Evolutionary conservation across 495 filamentous ascomycete genomes (phyloP), one percentile per base, ranked within the genome.

Genomic region (Aspergillus baeticus): DNA sequence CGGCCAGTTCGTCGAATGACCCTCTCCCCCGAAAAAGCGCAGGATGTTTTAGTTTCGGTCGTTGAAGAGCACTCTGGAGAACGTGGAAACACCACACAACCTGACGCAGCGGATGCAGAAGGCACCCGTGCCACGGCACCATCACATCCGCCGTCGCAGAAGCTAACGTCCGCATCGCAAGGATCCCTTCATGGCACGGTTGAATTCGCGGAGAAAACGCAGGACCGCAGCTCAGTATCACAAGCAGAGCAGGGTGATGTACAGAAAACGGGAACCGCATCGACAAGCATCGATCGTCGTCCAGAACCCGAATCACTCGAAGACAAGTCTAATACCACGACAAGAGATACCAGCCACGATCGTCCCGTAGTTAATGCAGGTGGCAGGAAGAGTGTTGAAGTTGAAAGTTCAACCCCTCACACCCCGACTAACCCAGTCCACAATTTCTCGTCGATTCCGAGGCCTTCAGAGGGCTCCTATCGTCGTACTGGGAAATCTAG

Each of bases 211-310:
- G 80, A 87, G 31, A 81, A 84, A 60, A 79, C 89, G 21, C 81
- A 83, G 21, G 85, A 89, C 59, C 75, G 91, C 2, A 89, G 93
- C 63, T 78, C 92, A 36, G 88, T 87, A n/a, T 74, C 86, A 11
- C 71, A 85, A 18, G 66, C 71, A 10, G 64, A 62, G 31, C 68
- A 74, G 51, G 64, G 61, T n/a, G 71, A 72, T 34, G 11, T 29
- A 13, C 34, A 38, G 15, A 42, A 47, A 5, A 48, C 58, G 14
- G 61, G 55, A 41, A 18, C 52, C 8, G 48, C 48, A 36, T 20
- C 47, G 21, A 39, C 61, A 23, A 54, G 38, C 26, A 58, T 51
- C 6, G 7, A 43, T 11, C 59, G 62, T 39, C 45, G 48, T 0
- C 35, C 63, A 17, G 51, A 31, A 6, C 36, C 68, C 18, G 41